Percentiles rank a stretch among this genome's conserved stretches.
Evolutionary conservation across 345 rosid species (phyloP).

Genomic region (Schrenkiella parvula): DNA sequence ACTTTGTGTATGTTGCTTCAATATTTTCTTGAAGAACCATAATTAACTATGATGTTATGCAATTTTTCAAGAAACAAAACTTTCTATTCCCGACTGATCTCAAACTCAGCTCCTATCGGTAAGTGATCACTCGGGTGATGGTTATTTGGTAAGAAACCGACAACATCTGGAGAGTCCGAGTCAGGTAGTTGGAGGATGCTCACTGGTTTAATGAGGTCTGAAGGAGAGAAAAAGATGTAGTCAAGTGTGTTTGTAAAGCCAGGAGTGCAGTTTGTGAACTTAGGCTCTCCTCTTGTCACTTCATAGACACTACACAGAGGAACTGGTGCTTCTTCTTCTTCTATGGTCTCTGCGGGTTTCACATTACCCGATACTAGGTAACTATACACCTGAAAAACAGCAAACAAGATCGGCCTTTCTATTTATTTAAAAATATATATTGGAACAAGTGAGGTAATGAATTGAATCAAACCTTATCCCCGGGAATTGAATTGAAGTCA

Average conservation of each 20-base stretch:
- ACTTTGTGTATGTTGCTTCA: neutral
- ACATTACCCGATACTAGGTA: constrained; percentile 61
- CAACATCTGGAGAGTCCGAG: constrained; percentile 51
- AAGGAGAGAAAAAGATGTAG: constrained; percentile 73
- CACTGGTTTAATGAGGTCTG: constrained; percentile 50
- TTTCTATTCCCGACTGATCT: constrained; percentile 40
- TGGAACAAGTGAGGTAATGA: neutral
- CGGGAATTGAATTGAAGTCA: constrained; percentile 92
- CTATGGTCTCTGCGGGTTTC: constrained; percentile 18
- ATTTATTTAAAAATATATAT: neutral
- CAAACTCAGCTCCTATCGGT: constrained; percentile 87
- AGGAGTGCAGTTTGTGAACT: constrained; percentile 89
- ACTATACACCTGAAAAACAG: constrained; percentile 62
- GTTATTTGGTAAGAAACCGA: constrained; percentile 69
- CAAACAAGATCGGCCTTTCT: neutral
- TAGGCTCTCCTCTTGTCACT: constrained; percentile 69
- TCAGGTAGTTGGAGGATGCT: constrained; percentile 67
- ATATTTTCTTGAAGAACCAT: neutral
- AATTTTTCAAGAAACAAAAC: constrained; percentile 5
- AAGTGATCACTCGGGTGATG: constrained; percentile 94
- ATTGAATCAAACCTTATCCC: constrained; percentile 57
- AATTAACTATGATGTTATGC: neutral
- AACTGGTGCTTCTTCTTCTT: constrained; percentile 52
- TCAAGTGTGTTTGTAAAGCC: constrained; percentile 77
- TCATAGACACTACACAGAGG: constrained; percentile 67